Percentiles rank a stretch among this genome's conserved stretches.
Evolutionary conservation across 1,284 basidiomycete species (phyloP).

Genomic region (Mycena sp.): DNA sequence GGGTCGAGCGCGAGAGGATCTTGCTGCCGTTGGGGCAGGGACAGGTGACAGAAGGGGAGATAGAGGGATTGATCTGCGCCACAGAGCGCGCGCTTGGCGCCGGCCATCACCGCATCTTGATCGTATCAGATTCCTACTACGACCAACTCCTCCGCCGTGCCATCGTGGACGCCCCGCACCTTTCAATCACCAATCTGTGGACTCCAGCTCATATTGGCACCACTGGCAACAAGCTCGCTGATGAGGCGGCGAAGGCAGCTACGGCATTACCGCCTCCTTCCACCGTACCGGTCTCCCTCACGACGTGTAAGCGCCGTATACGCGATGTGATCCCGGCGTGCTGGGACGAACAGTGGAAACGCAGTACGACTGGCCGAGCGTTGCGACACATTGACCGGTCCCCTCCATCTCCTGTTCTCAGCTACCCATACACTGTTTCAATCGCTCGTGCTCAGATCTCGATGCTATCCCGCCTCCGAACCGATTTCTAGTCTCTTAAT

Average conservation of each 20-base stretch:
- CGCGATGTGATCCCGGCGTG: neutral
- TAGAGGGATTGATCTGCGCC: neutral
- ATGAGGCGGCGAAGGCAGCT: neutral
- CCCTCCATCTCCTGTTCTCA: neutral
- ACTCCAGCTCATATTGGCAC: constrained; percentile 9
- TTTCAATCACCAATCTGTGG: constrained; percentile 5
- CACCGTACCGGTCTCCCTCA: neutral
- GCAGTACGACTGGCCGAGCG: neutral
- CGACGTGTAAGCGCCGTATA: neutral
- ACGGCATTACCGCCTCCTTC: neutral
- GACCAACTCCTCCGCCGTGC: neutral
- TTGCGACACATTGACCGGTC: neutral
- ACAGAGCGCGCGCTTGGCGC: neutral
- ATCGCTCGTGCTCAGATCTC: neutral
- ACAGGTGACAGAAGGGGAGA: no score
- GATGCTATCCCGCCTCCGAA: neutral
- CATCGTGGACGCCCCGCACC: neutral
- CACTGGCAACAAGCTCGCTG: constrained; percentile 3
- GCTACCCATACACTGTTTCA: neutral
- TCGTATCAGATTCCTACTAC: neutral
- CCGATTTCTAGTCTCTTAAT: no score
- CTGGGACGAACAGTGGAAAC: neutral
- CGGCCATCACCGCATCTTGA: neutral
- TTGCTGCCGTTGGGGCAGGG: neutral
- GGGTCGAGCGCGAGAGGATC: neutral